phyloP scores from a whole-genome alignment of 2,329 filamentous ascomycete species.

The Tympanopsis confertula region DNA sequence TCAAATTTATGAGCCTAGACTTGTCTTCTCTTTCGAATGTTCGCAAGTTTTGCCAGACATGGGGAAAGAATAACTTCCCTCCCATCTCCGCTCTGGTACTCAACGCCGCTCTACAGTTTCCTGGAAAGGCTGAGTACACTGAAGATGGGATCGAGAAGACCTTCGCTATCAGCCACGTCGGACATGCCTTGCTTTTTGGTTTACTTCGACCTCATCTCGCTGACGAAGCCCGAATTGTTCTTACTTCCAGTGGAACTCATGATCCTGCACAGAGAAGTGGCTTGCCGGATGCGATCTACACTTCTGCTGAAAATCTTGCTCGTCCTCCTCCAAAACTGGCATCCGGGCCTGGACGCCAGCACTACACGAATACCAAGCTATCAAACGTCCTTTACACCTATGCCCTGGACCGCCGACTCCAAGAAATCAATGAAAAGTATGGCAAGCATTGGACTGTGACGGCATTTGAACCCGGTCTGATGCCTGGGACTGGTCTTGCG shows the following conservation, averaged over 20 bases:
- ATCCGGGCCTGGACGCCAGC: slow-evolving; percentile 19
- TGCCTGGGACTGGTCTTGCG: slow-evolving; percentile 31
- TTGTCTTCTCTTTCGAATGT: slow-evolving; percentile 24
- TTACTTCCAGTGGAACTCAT: slow-evolving; percentile 32
- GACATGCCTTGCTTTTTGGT: slow-evolving; percentile 35
- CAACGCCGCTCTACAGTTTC: slow-evolving; percentile 34
- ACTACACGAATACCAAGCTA: slow-evolving; percentile 32
- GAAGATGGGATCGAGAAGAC: slow-evolving; percentile 30
- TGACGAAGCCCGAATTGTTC: slow-evolving; percentile 25
- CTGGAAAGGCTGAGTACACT: slow-evolving; percentile 17
- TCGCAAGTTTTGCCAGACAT: slow-evolving; percentile 25
- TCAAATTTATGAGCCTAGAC: slow-evolving; percentile 28
- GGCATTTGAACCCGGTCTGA: slow-evolving; percentile 32
- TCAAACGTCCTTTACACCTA: slow-evolving; percentile 35
- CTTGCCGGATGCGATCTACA: slow-evolving; percentile 28
- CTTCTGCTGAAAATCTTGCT: slow-evolving; percentile 29
- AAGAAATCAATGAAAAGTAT: slow-evolving; percentile 6
- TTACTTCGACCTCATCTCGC: slow-evolving; percentile 27
- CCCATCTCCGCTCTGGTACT: slow-evolving; percentile 31
- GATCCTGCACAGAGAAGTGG: slow-evolving; percentile 29
- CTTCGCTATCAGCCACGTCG: slow-evolving; percentile 36
- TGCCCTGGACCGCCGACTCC: slow-evolving; percentile 24
- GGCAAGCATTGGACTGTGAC: slow-evolving; percentile 22
- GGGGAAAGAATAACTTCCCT: slow-evolving; percentile 17
- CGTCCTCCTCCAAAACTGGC: slow-evolving; percentile 17